phyloP scores from a whole-genome alignment of 2,329 filamentous ascomycete species.

The Aureobasidium sp. region DNA sequence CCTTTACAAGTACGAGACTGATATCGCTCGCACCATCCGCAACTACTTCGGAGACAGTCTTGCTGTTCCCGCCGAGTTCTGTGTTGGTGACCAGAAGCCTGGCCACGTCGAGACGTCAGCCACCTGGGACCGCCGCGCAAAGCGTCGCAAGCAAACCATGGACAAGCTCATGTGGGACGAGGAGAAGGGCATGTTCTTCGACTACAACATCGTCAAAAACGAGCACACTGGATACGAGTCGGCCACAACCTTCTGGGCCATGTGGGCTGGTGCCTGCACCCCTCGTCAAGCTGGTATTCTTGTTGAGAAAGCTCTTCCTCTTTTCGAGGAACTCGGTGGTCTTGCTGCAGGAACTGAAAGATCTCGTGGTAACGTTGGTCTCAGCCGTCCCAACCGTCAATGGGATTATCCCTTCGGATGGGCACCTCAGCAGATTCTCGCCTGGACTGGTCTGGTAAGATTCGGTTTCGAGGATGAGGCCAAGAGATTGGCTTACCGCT shows the following conservation, averaged over 20 bases:
- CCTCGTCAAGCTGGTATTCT: constrained; percentile 88
- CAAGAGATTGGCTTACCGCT: constrained; percentile 92
- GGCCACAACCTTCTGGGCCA: constrained; percentile 95
- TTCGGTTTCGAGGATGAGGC: constrained; percentile 95
- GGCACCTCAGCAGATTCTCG: constrained; percentile 98
- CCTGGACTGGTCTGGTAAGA: constrained; percentile 91
- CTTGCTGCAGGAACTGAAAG: constrained; percentile 90
- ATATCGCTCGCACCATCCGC: constrained; percentile 90
- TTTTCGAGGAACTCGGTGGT: constrained; percentile 89
- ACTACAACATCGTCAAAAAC: constrained; percentile 90
- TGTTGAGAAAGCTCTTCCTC: constrained; percentile 83
- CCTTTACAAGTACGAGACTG: constrained; percentile 96
- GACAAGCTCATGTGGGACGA: constrained; percentile 97
- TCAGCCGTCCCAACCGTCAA: constrained; percentile 92
- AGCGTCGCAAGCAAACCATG: constrained; percentile 84
- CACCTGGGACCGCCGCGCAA: constrained; percentile 90
- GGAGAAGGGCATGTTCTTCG: constrained; percentile 95
- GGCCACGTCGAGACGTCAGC: constrained; percentile 84
- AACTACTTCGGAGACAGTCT: constrained; percentile 86
- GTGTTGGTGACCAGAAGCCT: constrained; percentile 67
- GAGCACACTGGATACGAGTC: constrained; percentile 87
- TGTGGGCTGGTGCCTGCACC: constrained; percentile 93
- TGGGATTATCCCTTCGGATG: constrained; percentile 99
- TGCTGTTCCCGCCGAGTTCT: constrained; percentile 85
- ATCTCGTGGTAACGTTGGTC: constrained; percentile 81